Conservation (phyloP, 495 filamentous ascomycete genomes). For the Penicillium longicatenatum region DNA sequence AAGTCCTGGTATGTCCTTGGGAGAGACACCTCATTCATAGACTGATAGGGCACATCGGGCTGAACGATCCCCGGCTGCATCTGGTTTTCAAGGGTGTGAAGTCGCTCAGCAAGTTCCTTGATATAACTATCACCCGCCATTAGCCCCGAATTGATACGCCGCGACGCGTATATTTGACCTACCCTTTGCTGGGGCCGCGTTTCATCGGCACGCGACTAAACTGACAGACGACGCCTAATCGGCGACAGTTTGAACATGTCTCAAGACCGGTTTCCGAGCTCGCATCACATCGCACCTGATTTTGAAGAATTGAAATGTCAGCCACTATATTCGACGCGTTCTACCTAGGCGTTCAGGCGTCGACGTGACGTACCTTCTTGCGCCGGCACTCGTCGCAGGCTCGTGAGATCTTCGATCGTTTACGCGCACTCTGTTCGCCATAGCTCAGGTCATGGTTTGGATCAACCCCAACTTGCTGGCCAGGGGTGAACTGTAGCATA, state of each 20-base stretch:
- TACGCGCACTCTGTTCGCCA: constrained; percentile 69
- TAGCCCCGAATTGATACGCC: constrained; percentile 17
- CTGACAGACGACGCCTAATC: constrained; percentile 74
- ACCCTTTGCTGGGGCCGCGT: constrained; percentile 94
- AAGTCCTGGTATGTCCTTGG: constrained; percentile 51
- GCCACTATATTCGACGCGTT: constrained; percentile 15
- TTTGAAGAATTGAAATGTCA: constrained; percentile 24
- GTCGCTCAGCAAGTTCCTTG: constrained; percentile 88
- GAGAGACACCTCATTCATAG: constrained; percentile 49
- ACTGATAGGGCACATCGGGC: constrained; percentile 47
- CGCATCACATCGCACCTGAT: constrained; percentile 86
- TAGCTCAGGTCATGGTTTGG: constrained; percentile 53
- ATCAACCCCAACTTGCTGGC: constrained; percentile 54
- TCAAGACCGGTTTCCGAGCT: constrained; percentile 75
- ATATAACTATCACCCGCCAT: constrained; percentile 67
- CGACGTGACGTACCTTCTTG: constrained; percentile 69
- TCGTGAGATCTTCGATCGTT: constrained; percentile 87
- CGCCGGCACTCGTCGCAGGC: constrained; percentile 94
- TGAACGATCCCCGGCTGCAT: constrained; percentile 52
- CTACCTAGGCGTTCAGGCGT: constrained; percentile 13
- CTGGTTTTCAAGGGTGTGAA: constrained; percentile 79
- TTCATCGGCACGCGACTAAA: constrained; percentile 96
- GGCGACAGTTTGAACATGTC: constrained; percentile 83
- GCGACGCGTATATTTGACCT: constrained; percentile 26
- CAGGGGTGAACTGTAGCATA: constrained; percentile 49